These are phyloP conservation scores for Aspergillus clavatus DNA, from an alignment of 2,329 filamentous ascomycete genomes.

Conservation along the genomic window DNA sequence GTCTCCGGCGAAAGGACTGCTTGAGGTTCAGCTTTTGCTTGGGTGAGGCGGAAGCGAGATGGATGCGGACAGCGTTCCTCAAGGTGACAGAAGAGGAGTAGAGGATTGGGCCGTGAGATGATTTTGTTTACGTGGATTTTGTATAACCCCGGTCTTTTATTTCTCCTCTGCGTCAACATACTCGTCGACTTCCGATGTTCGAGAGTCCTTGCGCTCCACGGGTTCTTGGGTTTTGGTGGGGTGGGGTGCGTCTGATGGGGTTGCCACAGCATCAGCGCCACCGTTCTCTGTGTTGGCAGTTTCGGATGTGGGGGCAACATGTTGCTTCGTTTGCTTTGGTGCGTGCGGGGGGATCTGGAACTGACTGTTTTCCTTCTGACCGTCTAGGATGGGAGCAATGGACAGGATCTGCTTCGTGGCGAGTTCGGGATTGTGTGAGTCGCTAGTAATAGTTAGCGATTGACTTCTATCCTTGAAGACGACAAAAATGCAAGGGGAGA, in stretches of 20 bases:
- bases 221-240: slow-evolving; percentile 8
- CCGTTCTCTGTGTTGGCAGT: slow-evolving; percentile 1
- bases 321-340: background rate
- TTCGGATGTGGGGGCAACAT: background rate
- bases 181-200: slow-evolving; percentile 36
- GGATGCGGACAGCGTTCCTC: background rate
- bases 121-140: background rate
- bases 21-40: background rate
- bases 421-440: slow-evolving; percentile 61
- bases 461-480: background rate
- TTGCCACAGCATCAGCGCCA: slow-evolving; percentile 2
- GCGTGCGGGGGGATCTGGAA: slow-evolving; percentile 53
- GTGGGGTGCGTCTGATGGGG: slow-evolving; percentile 5
- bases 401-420: slow-evolving; percentile 77
- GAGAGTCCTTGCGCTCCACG: slow-evolving; percentile 36
- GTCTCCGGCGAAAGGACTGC: background rate
- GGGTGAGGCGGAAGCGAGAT: background rate
- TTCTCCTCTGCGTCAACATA: slow-evolving; percentile 42
- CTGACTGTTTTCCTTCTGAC: slow-evolving; percentile 58
- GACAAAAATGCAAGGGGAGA: background rate
- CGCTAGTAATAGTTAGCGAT: slow-evolving; percentile 39
- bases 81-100: background rate
- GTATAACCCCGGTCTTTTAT: too few relatives aligned
- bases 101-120: background rate
- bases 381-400: slow-evolving; percentile 78